Conservation (phyloP, 148 eudicot species). For the Amaranthus palmeri region DNA sequence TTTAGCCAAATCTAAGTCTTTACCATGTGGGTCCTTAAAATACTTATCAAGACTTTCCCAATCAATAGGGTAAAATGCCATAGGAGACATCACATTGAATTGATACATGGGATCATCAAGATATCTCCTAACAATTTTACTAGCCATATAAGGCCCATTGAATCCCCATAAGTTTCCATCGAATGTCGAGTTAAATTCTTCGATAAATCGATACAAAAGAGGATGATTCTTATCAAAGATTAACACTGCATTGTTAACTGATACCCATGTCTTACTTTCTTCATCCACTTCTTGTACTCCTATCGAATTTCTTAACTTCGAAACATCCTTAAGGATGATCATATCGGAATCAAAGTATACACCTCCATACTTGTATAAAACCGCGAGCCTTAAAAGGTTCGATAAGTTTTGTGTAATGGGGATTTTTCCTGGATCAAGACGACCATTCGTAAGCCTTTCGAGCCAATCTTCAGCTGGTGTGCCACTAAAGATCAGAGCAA, state of each 20-base stretch:
- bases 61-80: slow-evolving; percentile 62
- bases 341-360: slow-evolving; percentile 64
- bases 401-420: slow-evolving; percentile 71
- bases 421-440: slow-evolving; percentile 47
- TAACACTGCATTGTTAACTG: slow-evolving; percentile 64
- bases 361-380: slow-evolving; percentile 74
- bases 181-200: slow-evolving; percentile 54
- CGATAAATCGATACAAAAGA: slow-evolving; percentile 47
- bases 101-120: slow-evolving; percentile 8
- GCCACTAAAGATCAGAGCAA: slow-evolving; percentile 30
- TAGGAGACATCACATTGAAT: slow-evolving; percentile 46
- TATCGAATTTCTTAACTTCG: slow-evolving; percentile 46
- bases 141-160: slow-evolving; percentile 70
- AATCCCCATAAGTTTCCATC: slow-evolving; percentile 74
- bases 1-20: slow-evolving; percentile 37
- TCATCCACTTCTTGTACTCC: slow-evolving; percentile 48
- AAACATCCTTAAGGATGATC: slow-evolving; percentile 44
- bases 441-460: slow-evolving; percentile 42
- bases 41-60: slow-evolving; percentile 40
- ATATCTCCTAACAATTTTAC: slow-evolving; percentile 37
- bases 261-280: slow-evolving; percentile 35
- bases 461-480: slow-evolving; percentile 64
- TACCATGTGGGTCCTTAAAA: slow-evolving; percentile 25
- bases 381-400: slow-evolving; percentile 52
- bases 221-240: slow-evolving; percentile 64